Base-by-base conservation (phyloP, 768 basidiomycete species). In the Tubosaeta sp. region DNA sequence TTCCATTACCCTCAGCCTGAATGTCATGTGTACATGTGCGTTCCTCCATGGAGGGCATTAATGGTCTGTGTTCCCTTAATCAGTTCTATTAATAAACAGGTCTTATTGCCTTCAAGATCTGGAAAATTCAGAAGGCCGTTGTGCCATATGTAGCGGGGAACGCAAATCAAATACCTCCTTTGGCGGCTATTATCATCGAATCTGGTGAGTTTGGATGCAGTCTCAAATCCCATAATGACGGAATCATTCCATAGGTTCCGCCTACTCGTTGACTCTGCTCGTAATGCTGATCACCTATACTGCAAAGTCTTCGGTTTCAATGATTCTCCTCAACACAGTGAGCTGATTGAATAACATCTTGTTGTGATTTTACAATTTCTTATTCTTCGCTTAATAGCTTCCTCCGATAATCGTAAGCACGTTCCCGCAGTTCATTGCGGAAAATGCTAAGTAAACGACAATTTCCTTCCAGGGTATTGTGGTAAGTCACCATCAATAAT, bases 261-360 rank as follows among this genome's bases (percentile, higher is more conserved):
- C 22, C 32, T 49, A 42, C 39, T 25, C 39, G 17, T 32, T 39
- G 5, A 13, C 55, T 0, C 52, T 65, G n/a, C 32, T 59, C 14
- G 27, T 52, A 19, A 60, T 63, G 49, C 59, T 64, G 33, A 33
- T 43, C 26, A 59, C 57, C 5, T 42, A 42, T 13, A 29, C 19
- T 3, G 5, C 25, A 12, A n/a, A 33, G 14, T 42, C 48, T 1
- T 32, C 39, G 16, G 26, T 27, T 27, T 14, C 29, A 37, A 17
- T 49, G 52, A 61, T 57, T 14, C 39, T 60, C 31, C 39, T 60
- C 34, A 59, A 60, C 45, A 38, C 27, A 5, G 59, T 59, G 43
- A 52, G 59, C n/a, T n/a, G n/a, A n/a, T n/a, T n/a, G n/a, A 17
- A 10, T 9, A 5, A 8, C 2, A 39, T 32, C 16, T 13, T 29